Base-by-base conservation (phyloP, 768 basidiomycete species). In the Calocybe indica region DNA sequence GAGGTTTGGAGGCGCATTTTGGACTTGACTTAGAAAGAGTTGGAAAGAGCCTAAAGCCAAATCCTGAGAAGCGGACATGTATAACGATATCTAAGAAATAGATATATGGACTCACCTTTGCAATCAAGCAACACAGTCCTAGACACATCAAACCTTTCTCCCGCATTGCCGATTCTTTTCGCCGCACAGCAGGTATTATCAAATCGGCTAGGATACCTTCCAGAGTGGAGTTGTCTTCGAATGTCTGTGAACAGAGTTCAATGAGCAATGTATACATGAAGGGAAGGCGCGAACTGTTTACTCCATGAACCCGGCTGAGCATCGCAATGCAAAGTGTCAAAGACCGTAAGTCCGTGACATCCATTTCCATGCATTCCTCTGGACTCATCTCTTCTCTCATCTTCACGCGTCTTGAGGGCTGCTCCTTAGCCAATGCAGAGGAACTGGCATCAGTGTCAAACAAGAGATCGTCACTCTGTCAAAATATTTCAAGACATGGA, bases 251-350 rank as follows among this genome's bases (percentile, higher is more conserved):
- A 69, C 68, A 60, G 6, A 73, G 52, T 12, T 45, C 47, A 45
- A 52, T 43, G 9, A 55, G 46, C 31, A 30, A 28, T 37, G 22
- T 22, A 48, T 12, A 32, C 6, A 40, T 42, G 40, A 47, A 22
- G 13, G 13, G 13, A 32, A 7, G 32, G 14, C 42, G 28, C 75
- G 63, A 38, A 13, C 31, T 14, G 73, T 87, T 39, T 57, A 95
- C 94, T 8, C 92, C 83, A 55, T 93, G 83, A 12, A 96, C 91
- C 9, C 92, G 80, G 66, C 96, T 92, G 3, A 97, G 73, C 75
- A 95, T 83, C 0, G 85, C 88, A 36, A 86, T 90, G 53, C 89
- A 91, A 11, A 97, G 71, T 10, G 80, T 71, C 33, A 98, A 66
- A 58, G 92, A 95, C 5, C 94, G 75, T 52, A 94, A 54, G 54